These are phyloP conservation scores for Fraxinus paxiana DNA, from an alignment of 305 asterid genomes.

Conservation along the genomic window DNA sequence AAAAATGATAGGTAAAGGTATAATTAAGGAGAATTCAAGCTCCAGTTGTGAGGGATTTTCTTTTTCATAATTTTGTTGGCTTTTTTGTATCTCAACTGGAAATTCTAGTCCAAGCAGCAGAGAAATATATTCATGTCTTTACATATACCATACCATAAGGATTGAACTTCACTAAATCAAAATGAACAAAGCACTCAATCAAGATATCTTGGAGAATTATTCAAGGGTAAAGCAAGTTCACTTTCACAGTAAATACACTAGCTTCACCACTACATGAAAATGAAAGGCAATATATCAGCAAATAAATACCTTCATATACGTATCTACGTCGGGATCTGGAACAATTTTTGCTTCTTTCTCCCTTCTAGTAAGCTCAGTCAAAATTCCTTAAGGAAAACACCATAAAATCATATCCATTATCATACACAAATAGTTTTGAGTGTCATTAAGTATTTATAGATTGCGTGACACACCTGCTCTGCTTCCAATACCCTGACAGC, in stretches of 20 bases:
- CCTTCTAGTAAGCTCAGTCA: slow-evolving; percentile 46
- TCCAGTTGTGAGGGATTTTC: neutral
- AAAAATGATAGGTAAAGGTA: neutral
- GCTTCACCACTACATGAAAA: neutral
- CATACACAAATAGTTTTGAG: neutral
- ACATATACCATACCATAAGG: neutral
- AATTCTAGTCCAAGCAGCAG: neutral
- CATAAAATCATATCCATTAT: neutral
- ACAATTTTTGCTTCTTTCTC: slow-evolving; percentile 48
- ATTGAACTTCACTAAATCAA: neutral
- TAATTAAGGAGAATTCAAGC: neutral
- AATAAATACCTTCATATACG: slow-evolving; percentile 61
- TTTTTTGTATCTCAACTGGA: neutral
- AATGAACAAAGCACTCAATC: neutral
- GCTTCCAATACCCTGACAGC: slow-evolving; percentile 56
- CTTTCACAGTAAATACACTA: neutral
- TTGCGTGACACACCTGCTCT: slow-evolving; percentile 44
- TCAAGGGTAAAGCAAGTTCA: neutral
- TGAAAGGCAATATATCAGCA: neutral
- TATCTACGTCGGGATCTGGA: slow-evolving; percentile 58
- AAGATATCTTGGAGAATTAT: neutral
- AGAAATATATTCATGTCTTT: neutral
- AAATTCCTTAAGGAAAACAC: slow-evolving; percentile 32
- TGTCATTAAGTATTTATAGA: neutral
- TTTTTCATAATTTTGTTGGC: neutral